Conservation (phyloP, 176 grass and related monocot genomes). For the Oryza nivara region DNA sequence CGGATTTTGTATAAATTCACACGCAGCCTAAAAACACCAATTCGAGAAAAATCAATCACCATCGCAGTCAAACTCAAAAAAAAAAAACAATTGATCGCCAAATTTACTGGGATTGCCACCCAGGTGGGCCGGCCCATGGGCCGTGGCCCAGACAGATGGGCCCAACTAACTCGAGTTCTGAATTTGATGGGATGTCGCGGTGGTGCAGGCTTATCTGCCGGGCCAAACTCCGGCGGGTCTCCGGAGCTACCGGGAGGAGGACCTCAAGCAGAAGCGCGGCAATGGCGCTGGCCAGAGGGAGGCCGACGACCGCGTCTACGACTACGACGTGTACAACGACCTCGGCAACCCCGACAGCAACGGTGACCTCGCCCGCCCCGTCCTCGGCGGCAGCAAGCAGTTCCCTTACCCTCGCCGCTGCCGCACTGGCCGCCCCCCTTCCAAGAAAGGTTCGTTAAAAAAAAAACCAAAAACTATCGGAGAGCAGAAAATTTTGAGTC, state of each 20-base stretch:
- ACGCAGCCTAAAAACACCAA: background rate
- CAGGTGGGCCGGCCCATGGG: background rate
- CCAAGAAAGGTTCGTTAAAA: constrained; percentile 34
- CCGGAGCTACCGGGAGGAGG: constrained; percentile 46
- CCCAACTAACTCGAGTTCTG: too few species aligned
- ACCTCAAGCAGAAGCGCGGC: constrained; percentile 60
- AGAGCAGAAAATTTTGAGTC: too few species aligned
- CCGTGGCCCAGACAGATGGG: too few species aligned
- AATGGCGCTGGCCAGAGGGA: constrained; percentile 55
- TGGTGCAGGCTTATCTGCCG: constrained; percentile 65
- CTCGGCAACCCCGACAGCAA: constrained; percentile 53
- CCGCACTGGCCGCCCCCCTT: constrained; percentile 61
- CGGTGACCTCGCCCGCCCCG: constrained; percentile 37
- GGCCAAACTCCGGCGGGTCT: constrained; percentile 68
- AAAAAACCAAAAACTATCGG: too few species aligned
- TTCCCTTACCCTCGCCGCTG: constrained; percentile 82
- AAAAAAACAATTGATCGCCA: background rate
- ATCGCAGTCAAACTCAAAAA: too few species aligned
- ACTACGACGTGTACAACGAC: constrained; percentile 86
- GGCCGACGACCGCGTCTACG: constrained; percentile 65
- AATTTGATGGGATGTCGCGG: background rate
- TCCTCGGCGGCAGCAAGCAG: constrained; percentile 65
- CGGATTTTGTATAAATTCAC: background rate
- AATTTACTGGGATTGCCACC: background rate
- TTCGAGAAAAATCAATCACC: background rate